Base-by-base conservation (phyloP, 352 stramenopile genomes). In the Phytophthora pseudosyringae region DNA sequence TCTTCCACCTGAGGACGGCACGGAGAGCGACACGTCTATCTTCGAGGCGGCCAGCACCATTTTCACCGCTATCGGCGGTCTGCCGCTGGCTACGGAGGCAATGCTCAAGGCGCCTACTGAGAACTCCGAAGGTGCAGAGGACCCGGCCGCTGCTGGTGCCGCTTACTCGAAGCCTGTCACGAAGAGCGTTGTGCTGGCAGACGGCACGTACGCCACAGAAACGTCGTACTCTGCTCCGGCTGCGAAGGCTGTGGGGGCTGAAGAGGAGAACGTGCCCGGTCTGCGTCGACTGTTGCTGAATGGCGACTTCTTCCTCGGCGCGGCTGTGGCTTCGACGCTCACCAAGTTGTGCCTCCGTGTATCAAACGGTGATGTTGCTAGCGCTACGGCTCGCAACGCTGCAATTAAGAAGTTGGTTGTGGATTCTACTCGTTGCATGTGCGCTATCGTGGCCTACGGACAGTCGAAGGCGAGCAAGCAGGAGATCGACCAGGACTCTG, bases 201-300 rank as follows among this genome's bases (percentile, higher is more conserved):
- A 99, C 76, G 98, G 98, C 52, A 99, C 97, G 40, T 99, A 99
- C 76, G 98, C 98, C 11, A 99, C 97, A 4, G 98, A 99, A 76
- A 99, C 97, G 13, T 95, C 91, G 50, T 94, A 97, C 69, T 75
- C 77, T 29, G 61, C 74, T 18, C 83, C 85, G 38, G 80, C 72
- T 54, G 57, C 58, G 7, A 82, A 82, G 49, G 50, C 75, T 26
- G 56, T 64, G 1, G 52, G 64, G 1, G 57, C 77, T 29, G 88
- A 93, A 33, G 83, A 94, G n/a, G 86, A 92, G 33, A 77, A 76
- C 33, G 70, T 89, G 35, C 75, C 78, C 2, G 78, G 81, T 0
- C 67, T 99, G 54, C 88, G 91, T 21, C 97, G 97, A 65, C 78
- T 98, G 39, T 83, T 97, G 43, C 59, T 97, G 18, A 81, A 82